Evolutionary conservation across 352 stramenopile genomes (phyloP), one percentile per base, ranked within the genome.

Genomic region (Elongisporangium anandrum): DNA sequence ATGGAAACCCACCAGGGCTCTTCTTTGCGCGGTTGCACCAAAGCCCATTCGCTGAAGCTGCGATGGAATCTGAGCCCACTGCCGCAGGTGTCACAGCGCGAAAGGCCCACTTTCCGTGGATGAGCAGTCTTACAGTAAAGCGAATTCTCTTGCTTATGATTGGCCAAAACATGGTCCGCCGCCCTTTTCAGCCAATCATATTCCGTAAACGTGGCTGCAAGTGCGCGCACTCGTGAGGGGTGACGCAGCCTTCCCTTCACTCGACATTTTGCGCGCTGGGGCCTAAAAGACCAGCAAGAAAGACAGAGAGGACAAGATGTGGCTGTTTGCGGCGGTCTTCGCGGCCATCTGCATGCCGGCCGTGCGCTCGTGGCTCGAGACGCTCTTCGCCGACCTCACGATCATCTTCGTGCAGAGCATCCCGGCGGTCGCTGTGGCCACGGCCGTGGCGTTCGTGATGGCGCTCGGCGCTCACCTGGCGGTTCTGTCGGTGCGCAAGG

Each of bases 321-420:
- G 76, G 77, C 60, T 83, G 39, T 88, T 87, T 58, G 66, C 61
- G 26, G 68, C 58, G 48, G 78, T 90, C 60, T 77, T 65, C 56
- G 23, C 83, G 22, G 77, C 77, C 24, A 78, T 90, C 63, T 72
- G 69, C 23, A 81, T 73, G 65, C 76, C 80, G 13, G 69, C 64
- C 47, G 63, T 90, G 58, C 80, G 80, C 64, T 64, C 68, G 13
- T 73, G 66, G 66, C 76, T 90, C 47, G 75, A 90, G 53, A 61
- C 62, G 52, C 59, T 87, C 7, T 90, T 90, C 59, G 73, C 80
- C 10, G 77, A 90, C 65, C 68, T 90, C 45, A 71, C 72, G 22
- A 64, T 87, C 66, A 45, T 88, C 52, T 88, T 88, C 63, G 75
- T 90, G 66, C 63, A 88, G 41, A 41, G 56, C 1, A 45, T 79